Evolutionary conservation across 257 asterid genomes (phyloP).

Genomic region (Perilla frutescens): DNA sequence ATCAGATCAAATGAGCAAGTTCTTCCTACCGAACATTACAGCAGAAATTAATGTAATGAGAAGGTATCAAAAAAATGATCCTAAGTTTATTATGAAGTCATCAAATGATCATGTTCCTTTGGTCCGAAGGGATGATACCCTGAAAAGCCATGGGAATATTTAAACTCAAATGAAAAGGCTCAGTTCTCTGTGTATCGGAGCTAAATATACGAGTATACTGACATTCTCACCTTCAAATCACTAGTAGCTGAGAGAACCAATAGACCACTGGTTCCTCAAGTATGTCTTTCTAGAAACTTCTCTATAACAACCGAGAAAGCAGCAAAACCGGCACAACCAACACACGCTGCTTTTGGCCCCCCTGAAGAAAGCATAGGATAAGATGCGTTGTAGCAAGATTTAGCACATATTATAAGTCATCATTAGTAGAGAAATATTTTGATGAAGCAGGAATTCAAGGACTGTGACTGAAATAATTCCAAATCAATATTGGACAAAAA

Average conservation of each 20-base stretch:
- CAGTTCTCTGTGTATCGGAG: background rate
- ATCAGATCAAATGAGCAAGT: too few relatives aligned
- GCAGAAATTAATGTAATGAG: too few relatives aligned
- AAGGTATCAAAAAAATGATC: slow-evolving; percentile 6
- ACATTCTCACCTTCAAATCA: slow-evolving; percentile 4
- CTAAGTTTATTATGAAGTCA: slow-evolving; percentile 21
- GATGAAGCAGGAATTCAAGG: background rate
- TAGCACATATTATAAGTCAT: background rate
- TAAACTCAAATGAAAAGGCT: background rate
- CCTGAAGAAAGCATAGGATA: slow-evolving; percentile 39
- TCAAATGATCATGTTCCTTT: background rate
- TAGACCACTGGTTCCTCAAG: slow-evolving; percentile 24
- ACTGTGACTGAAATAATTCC: background rate
- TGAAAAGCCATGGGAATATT: background rate
- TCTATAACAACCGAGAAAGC: slow-evolving; percentile 62
- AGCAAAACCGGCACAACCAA: slow-evolving; percentile 65
- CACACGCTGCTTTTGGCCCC: slow-evolving; percentile 62
- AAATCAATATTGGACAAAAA: background rate
- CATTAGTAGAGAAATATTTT: background rate
- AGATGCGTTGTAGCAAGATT: background rate
- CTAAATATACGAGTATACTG: slow-evolving; percentile 17
- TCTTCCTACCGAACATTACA: too few relatives aligned
- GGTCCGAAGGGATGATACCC: background rate
- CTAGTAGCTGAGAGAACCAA: background rate
- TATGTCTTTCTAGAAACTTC: slow-evolving; percentile 60